Conservation (phyloP, 306 rosid species). For the Cyamopsis tetragonoloba region DNA sequence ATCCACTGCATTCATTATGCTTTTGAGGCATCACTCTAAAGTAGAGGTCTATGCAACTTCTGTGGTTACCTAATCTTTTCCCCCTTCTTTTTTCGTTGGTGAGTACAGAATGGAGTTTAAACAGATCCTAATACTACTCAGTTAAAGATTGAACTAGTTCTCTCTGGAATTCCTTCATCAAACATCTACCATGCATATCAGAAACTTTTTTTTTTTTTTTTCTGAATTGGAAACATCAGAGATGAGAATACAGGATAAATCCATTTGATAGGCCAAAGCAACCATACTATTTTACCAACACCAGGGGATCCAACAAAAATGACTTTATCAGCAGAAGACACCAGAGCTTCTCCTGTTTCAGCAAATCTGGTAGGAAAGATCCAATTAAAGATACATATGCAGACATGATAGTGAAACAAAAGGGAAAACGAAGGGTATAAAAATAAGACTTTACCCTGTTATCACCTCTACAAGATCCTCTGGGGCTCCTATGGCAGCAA, state of each 20-base stretch:
- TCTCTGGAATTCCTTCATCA: not conserved
- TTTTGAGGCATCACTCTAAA: not conserved
- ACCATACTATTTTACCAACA: slow-evolving; percentile 91
- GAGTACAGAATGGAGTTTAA: not conserved
- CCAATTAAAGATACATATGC: slow-evolving; percentile 19
- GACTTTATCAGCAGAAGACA: slow-evolving; percentile 87
- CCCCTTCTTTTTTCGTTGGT: not conserved
- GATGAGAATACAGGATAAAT: not conserved
- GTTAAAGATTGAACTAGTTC: slow-evolving; percentile 5
- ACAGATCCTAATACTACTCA: slow-evolving; percentile 15
- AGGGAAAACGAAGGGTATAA: slow-evolving; percentile 10
- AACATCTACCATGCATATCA: slow-evolving; percentile 11
- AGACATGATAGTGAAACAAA: slow-evolving; percentile 6
- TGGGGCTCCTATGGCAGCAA: slow-evolving; percentile 98
- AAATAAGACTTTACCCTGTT: slow-evolving; percentile 66
- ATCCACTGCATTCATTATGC: not conserved
- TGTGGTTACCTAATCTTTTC: not conserved
- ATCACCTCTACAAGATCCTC: slow-evolving; percentile 92
- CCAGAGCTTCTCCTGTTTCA: slow-evolving; percentile 96
- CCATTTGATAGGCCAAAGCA: slow-evolving; percentile 28
- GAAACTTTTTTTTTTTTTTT: not conserved
- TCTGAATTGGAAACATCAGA: slow-evolving; percentile 3
- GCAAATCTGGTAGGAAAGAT: slow-evolving; percentile 64
- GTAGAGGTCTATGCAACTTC: not conserved
- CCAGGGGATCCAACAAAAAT: slow-evolving; percentile 97